Conservation (phyloP, 2,329 filamentous ascomycete genomes). For the Alternaria panax region DNA sequence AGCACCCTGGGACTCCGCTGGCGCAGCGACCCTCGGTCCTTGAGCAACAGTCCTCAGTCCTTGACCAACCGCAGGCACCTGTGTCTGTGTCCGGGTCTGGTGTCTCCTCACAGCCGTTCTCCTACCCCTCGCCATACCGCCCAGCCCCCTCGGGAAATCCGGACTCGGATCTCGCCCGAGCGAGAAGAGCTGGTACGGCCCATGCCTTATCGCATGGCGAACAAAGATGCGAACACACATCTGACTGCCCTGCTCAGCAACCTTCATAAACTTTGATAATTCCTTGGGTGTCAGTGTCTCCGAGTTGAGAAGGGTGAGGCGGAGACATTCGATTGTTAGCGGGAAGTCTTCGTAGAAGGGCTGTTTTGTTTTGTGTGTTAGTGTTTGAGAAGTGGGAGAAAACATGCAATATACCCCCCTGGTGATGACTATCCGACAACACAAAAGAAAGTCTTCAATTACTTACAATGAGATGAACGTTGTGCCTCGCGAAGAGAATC, state of each 20-base stretch:
- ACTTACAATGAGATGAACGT: slow-evolving; percentile 9
- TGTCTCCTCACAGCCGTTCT: too few relatives aligned
- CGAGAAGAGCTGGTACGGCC: slow-evolving; percentile 4
- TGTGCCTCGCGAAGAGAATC: neutral
- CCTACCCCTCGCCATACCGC: too few relatives aligned
- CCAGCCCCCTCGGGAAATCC: slow-evolving; percentile 13
- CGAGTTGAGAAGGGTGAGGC: slow-evolving; percentile 11
- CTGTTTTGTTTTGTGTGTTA: slow-evolving; percentile 5
- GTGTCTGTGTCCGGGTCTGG: too few relatives aligned
- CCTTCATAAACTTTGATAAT: neutral
- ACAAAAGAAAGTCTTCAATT: neutral
- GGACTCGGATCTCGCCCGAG: slow-evolving; percentile 8
- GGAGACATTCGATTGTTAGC: slow-evolving; percentile 15
- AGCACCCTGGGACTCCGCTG: too few relatives aligned
- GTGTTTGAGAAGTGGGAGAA: neutral
- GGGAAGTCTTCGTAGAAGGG: slow-evolving; percentile 17
- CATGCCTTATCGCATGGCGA: slow-evolving; percentile 15
- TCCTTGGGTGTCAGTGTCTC: slow-evolving; percentile 5
- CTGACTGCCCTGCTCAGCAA: neutral
- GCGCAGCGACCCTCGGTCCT: too few relatives aligned
- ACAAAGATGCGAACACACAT: slow-evolving; percentile 14
- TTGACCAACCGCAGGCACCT: too few relatives aligned
- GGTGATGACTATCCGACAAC: too few relatives aligned
- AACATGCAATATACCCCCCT: too few relatives aligned
- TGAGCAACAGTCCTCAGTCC: too few relatives aligned